These are phyloP conservation scores for Aspergillus candidus DNA, from an alignment of 2,329 filamentous ascomycete genomes.

Conservation along the genomic window DNA sequence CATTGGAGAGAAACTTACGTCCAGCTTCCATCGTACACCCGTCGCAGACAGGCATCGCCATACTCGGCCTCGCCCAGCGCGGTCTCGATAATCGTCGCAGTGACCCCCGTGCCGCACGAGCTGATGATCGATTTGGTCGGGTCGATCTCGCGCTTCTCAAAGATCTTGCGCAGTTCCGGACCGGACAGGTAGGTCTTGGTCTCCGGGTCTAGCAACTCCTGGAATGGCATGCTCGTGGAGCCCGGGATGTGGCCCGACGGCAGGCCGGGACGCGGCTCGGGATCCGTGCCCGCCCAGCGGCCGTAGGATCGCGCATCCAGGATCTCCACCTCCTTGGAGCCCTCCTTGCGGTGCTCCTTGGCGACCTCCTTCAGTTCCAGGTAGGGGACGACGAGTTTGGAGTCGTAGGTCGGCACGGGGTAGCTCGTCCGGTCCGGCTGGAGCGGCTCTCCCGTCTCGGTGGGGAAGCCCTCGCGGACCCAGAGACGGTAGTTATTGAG, in stretches of 20 bases:
- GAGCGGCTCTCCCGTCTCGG: conserved; percentile 60
- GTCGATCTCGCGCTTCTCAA: conserved; percentile 74
- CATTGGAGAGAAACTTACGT: conserved; percentile 59
- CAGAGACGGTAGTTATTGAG: conserved; percentile 96
- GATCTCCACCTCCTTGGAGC: conserved; percentile 75
- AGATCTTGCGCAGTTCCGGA: conserved; percentile 66
- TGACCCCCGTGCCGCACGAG: conserved; percentile 90
- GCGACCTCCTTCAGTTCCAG: conserved; percentile 76
- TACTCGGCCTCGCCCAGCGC: conserved; percentile 74
- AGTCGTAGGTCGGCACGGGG: conserved; percentile 51
- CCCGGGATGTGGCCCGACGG: conserved; percentile 89
- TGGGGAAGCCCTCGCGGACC: conserved; percentile 75
- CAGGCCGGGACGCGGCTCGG: conserved; percentile 79
- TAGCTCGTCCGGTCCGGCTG: conserved; percentile 41
- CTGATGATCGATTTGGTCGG: conserved; percentile 74
- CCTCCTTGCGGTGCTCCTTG: conserved; percentile 71
- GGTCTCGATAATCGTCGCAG: conserved; percentile 82
- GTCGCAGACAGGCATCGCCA: conserved; percentile 59
- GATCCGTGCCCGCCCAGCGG: conserved; percentile 73
- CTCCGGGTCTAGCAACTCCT: conserved; percentile 69
- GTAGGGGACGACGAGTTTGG: conserved; percentile 66
- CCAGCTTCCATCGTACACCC: conserved; percentile 95
- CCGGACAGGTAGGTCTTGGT: conserved; percentile 73
- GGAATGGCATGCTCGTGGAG: conserved; percentile 75
- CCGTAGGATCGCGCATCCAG: conserved; percentile 77